Conservation (phyloP, 2,329 filamentous ascomycete genomes). For the Ophiostoma sp. region DNA sequence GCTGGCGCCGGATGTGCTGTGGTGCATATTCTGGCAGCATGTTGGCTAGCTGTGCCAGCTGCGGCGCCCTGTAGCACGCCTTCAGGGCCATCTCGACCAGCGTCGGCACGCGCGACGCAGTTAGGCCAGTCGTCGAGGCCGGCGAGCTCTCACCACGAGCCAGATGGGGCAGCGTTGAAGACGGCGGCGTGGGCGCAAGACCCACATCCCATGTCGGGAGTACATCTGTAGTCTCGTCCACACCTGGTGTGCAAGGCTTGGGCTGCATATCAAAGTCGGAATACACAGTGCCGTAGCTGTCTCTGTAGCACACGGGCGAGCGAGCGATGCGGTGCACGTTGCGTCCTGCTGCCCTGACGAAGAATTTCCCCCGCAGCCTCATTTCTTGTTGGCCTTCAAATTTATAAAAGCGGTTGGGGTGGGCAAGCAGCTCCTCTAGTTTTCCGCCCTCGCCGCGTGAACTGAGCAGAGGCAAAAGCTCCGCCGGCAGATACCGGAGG, state of each 20-base stretch:
- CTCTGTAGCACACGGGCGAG: slow-evolving; percentile 27
- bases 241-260: background rate
- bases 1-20: slow-evolving; percentile 37
- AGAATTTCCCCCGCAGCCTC: slow-evolving; percentile 10
- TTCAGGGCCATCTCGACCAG: slow-evolving; percentile 48
- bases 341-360: background rate
- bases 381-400: slow-evolving; percentile 15
- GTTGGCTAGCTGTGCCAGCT: slow-evolving; percentile 37
- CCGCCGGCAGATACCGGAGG: slow-evolving; percentile 56
- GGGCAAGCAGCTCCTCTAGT: slow-evolving; percentile 50
- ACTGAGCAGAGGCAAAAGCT: slow-evolving; percentile 53
- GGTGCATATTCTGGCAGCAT: slow-evolving; percentile 41
- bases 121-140: background rate
- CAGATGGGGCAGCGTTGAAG: background rate
- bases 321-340: slow-evolving; percentile 20
- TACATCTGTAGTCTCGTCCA: background rate
- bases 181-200: slow-evolving; percentile 17
- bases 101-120: slow-evolving; percentile 39
- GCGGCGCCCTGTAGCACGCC: slow-evolving; percentile 41
- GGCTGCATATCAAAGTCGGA: slow-evolving; percentile 19
- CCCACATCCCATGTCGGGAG: slow-evolving; percentile 26
- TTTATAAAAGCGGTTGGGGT: slow-evolving; percentile 52
- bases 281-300: slow-evolving; percentile 23
- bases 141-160: background rate
- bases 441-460: slow-evolving; percentile 35